Evolutionary conservation across 192 early-diverging fungal genomes (phyloP).

Genomic region (Chytriomyces confervae): DNA sequence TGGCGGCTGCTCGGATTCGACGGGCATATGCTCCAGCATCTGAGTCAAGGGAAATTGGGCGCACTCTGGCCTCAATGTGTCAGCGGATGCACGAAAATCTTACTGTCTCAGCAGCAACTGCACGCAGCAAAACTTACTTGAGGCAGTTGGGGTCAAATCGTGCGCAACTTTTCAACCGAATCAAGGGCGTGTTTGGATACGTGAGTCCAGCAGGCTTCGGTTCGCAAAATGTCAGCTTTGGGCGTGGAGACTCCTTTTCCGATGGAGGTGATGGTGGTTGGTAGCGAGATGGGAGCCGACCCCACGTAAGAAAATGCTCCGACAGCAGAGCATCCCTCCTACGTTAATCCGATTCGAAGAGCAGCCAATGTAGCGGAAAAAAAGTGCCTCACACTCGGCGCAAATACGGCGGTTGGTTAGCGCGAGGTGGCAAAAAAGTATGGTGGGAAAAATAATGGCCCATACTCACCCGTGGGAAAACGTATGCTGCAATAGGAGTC

Average conservation of each 20-base stretch:
- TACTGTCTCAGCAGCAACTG: background rate
- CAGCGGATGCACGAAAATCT: background rate
- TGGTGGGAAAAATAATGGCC: conserved; percentile 13
- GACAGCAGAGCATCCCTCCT: background rate
- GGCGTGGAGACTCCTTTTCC: background rate
- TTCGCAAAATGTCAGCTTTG: background rate
- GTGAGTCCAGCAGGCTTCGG: background rate
- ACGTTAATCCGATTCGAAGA: background rate
- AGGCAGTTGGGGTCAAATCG: background rate
- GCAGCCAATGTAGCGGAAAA: conserved; percentile 5
- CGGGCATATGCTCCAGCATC: background rate
- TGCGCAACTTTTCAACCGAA: background rate
- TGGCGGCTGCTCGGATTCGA: background rate
- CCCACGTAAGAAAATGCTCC: background rate
- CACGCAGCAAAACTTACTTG: background rate
- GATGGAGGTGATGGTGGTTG: background rate
- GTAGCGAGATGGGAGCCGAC: background rate
- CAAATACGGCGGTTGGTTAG: conserved; percentile 58
- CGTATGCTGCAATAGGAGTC: conserved; percentile 51
- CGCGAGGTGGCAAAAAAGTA: conserved; percentile 59
- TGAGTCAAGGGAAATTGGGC: background rate
- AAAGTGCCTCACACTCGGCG: conserved; percentile 41
- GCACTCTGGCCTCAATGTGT: background rate
- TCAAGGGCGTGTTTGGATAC: background rate
- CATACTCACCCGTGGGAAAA: conserved; percentile 30